Evolutionary conservation across 257 asterid genomes (phyloP).

Genomic region (Solanum virginianum): DNA sequence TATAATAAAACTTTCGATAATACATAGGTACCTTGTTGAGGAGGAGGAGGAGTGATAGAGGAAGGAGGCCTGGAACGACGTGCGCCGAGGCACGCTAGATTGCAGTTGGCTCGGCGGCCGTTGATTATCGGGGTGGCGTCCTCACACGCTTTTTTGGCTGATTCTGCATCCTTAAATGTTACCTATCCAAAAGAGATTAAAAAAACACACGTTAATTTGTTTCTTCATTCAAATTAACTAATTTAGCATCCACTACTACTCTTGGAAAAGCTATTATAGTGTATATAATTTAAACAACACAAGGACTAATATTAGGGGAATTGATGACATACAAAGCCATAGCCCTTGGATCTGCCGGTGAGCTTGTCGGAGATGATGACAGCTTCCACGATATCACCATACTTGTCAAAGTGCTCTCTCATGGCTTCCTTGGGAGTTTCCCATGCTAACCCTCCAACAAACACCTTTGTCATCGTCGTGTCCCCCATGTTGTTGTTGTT

Average conservation of each 20-base stretch:
- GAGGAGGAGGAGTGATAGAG: constrained; percentile 38
- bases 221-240: neutral
- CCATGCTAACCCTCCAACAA: constrained; percentile 96
- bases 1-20: neutral
- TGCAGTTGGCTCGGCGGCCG: constrained; percentile 96
- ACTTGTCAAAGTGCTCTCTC: constrained; percentile 64
- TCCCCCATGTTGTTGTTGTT: constrained; percentile 18
- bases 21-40: constrained; percentile 32
- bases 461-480: constrained; percentile 72
- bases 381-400: constrained; percentile 85
- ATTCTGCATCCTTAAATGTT: constrained; percentile 72
- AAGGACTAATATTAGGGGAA: neutral
- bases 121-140: constrained; percentile 75
- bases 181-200: constrained; percentile 26
- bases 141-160: constrained; percentile 88
- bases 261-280: no score
- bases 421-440: constrained; percentile 79
- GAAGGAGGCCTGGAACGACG: constrained; percentile 51
- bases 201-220: neutral
- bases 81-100: constrained; percentile 85
- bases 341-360: constrained; percentile 98
- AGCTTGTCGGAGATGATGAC: constrained; percentile 87
- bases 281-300: neutral
- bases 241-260: neutral
- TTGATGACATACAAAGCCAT: constrained; percentile 68